phyloP scores from a whole-genome alignment of 495 filamentous ascomycete genomes.

The Trichoderma erinaceum region DNA sequence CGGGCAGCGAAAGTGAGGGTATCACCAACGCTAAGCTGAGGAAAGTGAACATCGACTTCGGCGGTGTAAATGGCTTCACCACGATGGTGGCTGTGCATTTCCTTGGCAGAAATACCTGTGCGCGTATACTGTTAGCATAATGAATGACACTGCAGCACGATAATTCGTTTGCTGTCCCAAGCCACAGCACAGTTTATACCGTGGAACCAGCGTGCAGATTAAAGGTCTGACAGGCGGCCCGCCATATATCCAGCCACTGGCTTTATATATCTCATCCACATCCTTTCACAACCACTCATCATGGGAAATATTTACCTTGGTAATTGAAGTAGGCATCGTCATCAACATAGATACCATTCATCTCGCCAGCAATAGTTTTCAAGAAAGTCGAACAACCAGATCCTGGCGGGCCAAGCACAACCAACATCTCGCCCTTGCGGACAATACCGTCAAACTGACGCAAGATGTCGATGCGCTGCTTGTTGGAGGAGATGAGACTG shows the following conservation, averaged over 20 bases:
- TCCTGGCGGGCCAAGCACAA: conserved; percentile 73
- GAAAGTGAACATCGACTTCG: conserved; percentile 77
- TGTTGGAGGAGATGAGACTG: conserved; percentile 42
- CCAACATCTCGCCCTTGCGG: conserved; percentile 68
- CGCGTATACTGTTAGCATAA: background rate
- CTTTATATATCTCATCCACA: background rate
- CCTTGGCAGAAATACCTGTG: conserved; percentile 47
- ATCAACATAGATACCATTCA: conserved; percentile 63
- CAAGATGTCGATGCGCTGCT: conserved; percentile 69
- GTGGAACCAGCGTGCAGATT: no score
- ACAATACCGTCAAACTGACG: conserved; percentile 76
- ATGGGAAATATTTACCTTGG: conserved; percentile 46
- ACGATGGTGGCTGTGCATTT: conserved; percentile 62
- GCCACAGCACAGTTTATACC: background rate
- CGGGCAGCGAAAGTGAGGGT: conserved; percentile 72
- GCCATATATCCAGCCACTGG: background rate
- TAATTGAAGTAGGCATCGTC: conserved; percentile 65
- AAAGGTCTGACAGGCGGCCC: no score
- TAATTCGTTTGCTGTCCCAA: background rate
- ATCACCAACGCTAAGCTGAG: conserved; percentile 72
- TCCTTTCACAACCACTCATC: background rate
- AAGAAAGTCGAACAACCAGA: conserved; percentile 74
- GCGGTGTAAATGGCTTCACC: conserved; percentile 79
- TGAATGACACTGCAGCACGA: background rate
- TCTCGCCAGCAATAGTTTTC: conserved; percentile 74